Conservation (phyloP, 148 eudicot species). For the Chenopodium quinoa region DNA sequence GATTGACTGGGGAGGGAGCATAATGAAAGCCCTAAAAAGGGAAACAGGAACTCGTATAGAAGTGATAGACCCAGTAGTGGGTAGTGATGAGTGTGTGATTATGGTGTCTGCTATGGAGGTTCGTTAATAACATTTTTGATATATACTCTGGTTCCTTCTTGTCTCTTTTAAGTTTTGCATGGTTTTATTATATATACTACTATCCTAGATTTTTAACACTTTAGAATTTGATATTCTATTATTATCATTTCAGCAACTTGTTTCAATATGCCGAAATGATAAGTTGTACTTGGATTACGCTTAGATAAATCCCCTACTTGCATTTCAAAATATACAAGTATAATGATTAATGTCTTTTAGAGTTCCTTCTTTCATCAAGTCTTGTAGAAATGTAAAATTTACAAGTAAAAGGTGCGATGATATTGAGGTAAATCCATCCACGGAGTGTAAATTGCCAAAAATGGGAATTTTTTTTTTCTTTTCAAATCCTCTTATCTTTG, state of each 20-base stretch:
- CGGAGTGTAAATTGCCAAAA: too few relatives aligned
- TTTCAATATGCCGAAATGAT: not conserved
- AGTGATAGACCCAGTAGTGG: slow-evolving; percentile 9
- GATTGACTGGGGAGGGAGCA: slow-evolving; percentile 12
- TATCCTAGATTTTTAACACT: not conserved
- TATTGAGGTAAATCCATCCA: too few relatives aligned
- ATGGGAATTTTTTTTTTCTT: too few relatives aligned
- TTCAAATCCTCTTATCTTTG: too few relatives aligned
- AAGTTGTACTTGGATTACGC: not conserved
- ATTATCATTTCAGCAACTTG: not conserved
- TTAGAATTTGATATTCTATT: not conserved
- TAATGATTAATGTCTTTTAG: not conserved
- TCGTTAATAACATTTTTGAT: not conserved
- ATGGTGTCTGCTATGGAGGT: slow-evolving; percentile 27
- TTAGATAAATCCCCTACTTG: not conserved
- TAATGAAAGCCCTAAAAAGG: slow-evolving; percentile 10
- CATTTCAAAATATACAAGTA: not conserved
- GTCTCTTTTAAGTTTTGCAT: not conserved
- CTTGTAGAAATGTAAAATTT: too few relatives aligned
- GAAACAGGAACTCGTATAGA: slow-evolving; percentile 21
- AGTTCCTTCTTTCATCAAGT: too few relatives aligned
- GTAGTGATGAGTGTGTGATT: slow-evolving; percentile 17
- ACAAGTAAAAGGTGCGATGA: too few relatives aligned
- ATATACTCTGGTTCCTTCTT: not conserved
- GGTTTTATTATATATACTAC: not conserved